These are phyloP conservation scores for Penicillium capsulatum DNA, from an alignment of 2,329 filamentous ascomycete species.

Conservation along the genomic window DNA sequence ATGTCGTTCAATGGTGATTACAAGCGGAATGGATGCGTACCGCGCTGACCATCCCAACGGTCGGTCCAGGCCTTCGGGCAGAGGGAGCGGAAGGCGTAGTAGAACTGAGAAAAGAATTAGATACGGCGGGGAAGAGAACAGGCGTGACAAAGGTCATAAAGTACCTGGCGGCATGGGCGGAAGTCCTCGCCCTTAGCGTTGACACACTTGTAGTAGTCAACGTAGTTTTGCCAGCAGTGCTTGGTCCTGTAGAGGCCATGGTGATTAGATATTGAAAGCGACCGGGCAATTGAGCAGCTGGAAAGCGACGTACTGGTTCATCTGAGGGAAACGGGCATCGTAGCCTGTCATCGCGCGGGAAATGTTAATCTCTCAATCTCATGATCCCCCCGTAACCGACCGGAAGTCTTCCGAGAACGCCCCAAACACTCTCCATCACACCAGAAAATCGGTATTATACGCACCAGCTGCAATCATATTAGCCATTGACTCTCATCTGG, in stretches of 20 bases:
- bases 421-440: slow-evolving; percentile 11
- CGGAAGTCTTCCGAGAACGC: slow-evolving; percentile 10
- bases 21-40: slow-evolving; percentile 51
- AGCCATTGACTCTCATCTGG: slow-evolving; percentile 37
- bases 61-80: slow-evolving; percentile 93
- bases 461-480: slow-evolving; percentile 48
- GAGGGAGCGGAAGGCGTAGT: slow-evolving; percentile 90
- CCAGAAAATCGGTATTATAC: slow-evolving; percentile 23
- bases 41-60: slow-evolving; percentile 96
- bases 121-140: background rate
- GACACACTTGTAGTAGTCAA: slow-evolving; percentile 99
- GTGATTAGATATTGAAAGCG: slow-evolving; percentile 17
- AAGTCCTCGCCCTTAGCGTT: slow-evolving; percentile 98
- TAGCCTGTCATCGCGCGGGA: slow-evolving; percentile 63
- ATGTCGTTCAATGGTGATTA: too few relatives aligned
- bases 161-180: slow-evolving; percentile 91
- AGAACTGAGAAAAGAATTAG: slow-evolving; percentile 62
- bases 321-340: slow-evolving; percentile 98
- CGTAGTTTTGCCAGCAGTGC: slow-evolving; percentile 99
- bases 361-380: slow-evolving; percentile 30
- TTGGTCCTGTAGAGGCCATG: slow-evolving; percentile 57
- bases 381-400: slow-evolving; percentile 14
- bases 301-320: slow-evolving; percentile 58
- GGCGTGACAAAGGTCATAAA: slow-evolving; percentile 1
- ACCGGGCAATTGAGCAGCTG: too few relatives aligned